Evolutionary conservation across 495 filamentous ascomycete species (phyloP).

Genomic region (Melanomma pulvis-pyrius): DNA sequence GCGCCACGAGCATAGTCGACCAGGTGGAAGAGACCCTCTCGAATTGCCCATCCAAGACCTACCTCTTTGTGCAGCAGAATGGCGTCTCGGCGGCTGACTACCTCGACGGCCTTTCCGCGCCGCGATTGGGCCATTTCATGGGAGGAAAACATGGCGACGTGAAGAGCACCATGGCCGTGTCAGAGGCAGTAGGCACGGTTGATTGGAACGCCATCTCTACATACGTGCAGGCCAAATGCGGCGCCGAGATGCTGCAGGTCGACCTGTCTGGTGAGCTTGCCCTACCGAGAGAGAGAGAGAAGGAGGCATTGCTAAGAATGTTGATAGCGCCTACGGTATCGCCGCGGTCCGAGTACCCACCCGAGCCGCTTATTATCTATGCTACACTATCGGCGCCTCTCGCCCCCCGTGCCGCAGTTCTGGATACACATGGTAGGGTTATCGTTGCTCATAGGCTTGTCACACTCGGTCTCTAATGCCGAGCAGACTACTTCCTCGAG

Average conservation of each 20-base stretch:
- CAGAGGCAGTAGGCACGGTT: conserved; percentile 41
- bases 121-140: conserved; percentile 58
- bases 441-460: neutral
- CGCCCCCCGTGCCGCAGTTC: neutral
- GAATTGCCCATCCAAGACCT: conserved; percentile 72
- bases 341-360: neutral
- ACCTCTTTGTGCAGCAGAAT: conserved; percentile 80
- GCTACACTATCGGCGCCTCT: neutral
- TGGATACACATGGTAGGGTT: neutral
- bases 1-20: conserved; percentile 19
- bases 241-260: conserved; percentile 17
- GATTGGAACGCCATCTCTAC: conserved; percentile 26
- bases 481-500: conserved; percentile 62
- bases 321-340: neutral
- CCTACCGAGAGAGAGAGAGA: conserved; percentile 48
- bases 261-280: conserved; percentile 23
- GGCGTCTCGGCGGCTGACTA: conserved; percentile 72
- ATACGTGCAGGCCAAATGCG: conserved; percentile 28
- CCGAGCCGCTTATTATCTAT: neutral
- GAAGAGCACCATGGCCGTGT: conserved; percentile 26
- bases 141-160: conserved; percentile 38
- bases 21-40: conserved; percentile 53
- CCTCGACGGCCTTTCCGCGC: conserved; percentile 55
- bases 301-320: neutral
- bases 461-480: conserved; percentile 40